Evolutionary conservation across 1,284 basidiomycete species (phyloP).

Genomic region (Schizophyllum amplum): DNA sequence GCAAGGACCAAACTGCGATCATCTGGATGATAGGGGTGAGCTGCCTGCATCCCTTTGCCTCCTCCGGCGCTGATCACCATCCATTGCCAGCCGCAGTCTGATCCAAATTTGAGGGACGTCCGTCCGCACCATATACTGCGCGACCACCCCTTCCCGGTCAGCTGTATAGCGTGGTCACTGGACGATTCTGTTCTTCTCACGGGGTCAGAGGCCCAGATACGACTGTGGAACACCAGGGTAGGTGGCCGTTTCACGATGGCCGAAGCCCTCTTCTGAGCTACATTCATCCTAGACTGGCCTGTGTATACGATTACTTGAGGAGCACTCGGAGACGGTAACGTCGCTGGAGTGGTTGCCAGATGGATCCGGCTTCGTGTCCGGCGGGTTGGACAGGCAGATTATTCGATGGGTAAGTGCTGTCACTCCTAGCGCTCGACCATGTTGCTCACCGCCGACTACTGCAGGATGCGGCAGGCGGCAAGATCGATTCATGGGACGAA

Average conservation of each 20-base stretch:
- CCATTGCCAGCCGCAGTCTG: conserved; percentile 35
- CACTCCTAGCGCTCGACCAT: conserved; percentile 4
- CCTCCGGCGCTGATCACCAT: conserved; percentile 6
- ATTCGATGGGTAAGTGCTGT: conserved; percentile 71
- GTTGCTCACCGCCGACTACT: conserved; percentile 2
- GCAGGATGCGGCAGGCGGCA: conserved; percentile 69
- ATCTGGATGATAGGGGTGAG: conserved; percentile 83
- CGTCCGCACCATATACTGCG: conserved; percentile 48
- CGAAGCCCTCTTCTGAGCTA: conserved; percentile 4
- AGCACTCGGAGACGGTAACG: conserved; percentile 81
- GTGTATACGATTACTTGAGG: conserved; percentile 54
- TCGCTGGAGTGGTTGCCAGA: conserved; percentile 86
- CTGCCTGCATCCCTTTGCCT: conserved; percentile 12
- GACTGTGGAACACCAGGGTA: conserved; percentile 85
- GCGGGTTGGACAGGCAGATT: conserved; percentile 83
- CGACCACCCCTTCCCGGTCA: conserved; percentile 74
- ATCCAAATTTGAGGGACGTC: conserved; percentile 50
- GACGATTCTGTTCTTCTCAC: conserved; percentile 81
- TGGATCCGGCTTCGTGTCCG: conserved; percentile 84
- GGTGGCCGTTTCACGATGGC: conserved; percentile 14
- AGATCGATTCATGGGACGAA: conserved; percentile 61
- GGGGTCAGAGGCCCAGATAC: conserved; percentile 70
- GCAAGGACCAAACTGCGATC: conserved; percentile 81
- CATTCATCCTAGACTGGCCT: conserved; percentile 54
- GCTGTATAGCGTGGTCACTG: conserved; percentile 83